Base-by-base conservation (phyloP, 306 rosid species). In the Lagenaria siceraria region DNA sequence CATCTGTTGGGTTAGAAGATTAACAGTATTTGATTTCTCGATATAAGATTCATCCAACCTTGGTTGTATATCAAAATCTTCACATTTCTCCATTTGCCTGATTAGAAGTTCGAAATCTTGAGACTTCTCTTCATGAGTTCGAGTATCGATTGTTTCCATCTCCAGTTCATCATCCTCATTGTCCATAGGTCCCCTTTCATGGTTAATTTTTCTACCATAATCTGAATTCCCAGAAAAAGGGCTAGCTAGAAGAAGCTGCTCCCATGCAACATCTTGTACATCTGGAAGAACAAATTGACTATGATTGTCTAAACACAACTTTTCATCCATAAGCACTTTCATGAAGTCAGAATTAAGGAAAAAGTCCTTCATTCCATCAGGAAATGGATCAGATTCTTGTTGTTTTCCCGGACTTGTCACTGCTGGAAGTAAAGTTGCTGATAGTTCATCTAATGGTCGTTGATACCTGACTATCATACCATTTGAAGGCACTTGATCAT, bases 291-390 rank as follows among this genome's bases (percentile, higher is more conserved):
- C 68, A 78, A 90, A 86, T 0, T 88, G 92, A 55, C 87, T 76
- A 43, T 82, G 88, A 43, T 80, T 84, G 49, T 92, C 99, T 8
- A 86, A 51, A 51, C 55, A 51, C 55, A 51, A 12, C 19, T 89
- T 88, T 78, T 91, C 98, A 82, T 93, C 98, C 90, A 84, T 80
- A 71, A 91, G 93, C 60, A 84, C 80, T 79, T 93, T 88, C 89
- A 93, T 68, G 86, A 93, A 89, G 64, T 92, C 93, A 2, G 97
- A 82, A 87, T 88, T 88, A 80, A 87, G 81, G 77, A 85, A 77
- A 69, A 84, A 75, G 56, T 93, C 98, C 51, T 86, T 85, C 76
- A 79, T 60, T 79, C 89, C 91, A 72, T 89, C 93, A 1, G 81
- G 55, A 74, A 77, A 80, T 59, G 85, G 55, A 76, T 83, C 85